Evolutionary conservation across 148 eudicot species (phyloP).

Genomic region (Bassia scoparia): DNA sequence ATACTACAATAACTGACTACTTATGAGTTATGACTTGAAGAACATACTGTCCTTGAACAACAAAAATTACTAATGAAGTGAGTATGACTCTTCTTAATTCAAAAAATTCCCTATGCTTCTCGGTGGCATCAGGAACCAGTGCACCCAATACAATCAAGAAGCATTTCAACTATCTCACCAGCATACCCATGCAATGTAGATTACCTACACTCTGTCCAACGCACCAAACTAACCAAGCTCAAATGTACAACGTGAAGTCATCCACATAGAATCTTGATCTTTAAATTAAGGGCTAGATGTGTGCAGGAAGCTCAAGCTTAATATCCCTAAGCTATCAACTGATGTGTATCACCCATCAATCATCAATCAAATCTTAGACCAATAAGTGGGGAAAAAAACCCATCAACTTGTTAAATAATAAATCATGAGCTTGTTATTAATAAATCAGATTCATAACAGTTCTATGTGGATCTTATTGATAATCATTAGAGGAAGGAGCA

Average conservation of each 20-base stretch:
- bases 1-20: too few species aligned
- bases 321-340: neutral
- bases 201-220: neutral
- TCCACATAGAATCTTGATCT: neutral
- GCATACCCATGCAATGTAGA: neutral
- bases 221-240: neutral
- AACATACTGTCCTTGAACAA: neutral
- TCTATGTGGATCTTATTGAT: too few species aligned
- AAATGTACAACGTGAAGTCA: neutral
- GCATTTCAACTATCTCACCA: neutral
- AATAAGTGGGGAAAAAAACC: too few species aligned
- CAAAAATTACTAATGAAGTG: neutral
- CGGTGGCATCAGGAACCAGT: neutral
- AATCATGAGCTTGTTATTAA: too few species aligned
- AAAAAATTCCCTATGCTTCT: neutral
- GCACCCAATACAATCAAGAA: neutral
- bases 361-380: too few species aligned
- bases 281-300: too few species aligned
- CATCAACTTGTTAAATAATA: too few species aligned
- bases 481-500: too few species aligned
- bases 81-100: neutral
- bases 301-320: neutral
- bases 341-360: too few species aligned
- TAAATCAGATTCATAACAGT: too few species aligned
- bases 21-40: too few species aligned